Percentiles rank a stretch among this genome's conserved stretches.
These are phyloP conservation scores for Podospora tetraspora DNA, from an alignment of 495 filamentous ascomycete genomes.

Conservation along the genomic window DNA sequence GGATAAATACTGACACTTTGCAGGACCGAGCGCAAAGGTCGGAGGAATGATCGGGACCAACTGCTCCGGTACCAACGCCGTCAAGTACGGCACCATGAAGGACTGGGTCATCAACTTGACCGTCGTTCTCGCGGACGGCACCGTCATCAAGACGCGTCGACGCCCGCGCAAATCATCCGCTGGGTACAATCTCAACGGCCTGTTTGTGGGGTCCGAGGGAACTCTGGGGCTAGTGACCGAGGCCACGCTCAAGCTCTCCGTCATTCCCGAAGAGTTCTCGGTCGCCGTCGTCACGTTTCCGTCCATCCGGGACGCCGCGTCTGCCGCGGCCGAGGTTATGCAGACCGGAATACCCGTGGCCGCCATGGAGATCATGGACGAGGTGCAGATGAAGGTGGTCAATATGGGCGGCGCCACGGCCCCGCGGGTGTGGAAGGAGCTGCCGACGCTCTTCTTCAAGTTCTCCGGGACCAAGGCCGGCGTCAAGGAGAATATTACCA, in stretches of 20 bases:
- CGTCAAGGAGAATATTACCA: constrained; percentile 61
- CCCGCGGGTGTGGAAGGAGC: constrained; percentile 64
- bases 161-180: constrained; percentile 74
- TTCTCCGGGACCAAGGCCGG: constrained; percentile 67
- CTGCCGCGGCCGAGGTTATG: constrained; percentile 64
- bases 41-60: constrained; percentile 77
- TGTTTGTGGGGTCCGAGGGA: constrained; percentile 75
- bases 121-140: constrained; percentile 73
- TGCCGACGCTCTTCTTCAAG: constrained; percentile 80
- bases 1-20: constrained; percentile 16
- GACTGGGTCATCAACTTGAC: constrained; percentile 82
- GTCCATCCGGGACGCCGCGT: constrained; percentile 64
- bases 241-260: constrained; percentile 66
- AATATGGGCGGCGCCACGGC: constrained; percentile 66
- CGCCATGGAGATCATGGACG: constrained; percentile 79
- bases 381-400: constrained; percentile 74
- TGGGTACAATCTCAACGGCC: constrained; percentile 71
- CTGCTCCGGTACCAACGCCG: constrained; percentile 75
- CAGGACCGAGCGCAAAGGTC: constrained; percentile 57
- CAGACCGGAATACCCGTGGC: constrained; percentile 68
- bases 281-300: constrained; percentile 76
- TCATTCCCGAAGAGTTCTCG: constrained; percentile 64
- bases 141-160: constrained; percentile 68
- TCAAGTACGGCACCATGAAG: constrained; percentile 79
- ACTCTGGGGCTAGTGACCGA: constrained; percentile 76